Evolutionary conservation across 805 yeast genomes (phyloP), one percentile per base, ranked within the genome.

Genomic region (Cyberlindnera euphorbiae): DNA sequence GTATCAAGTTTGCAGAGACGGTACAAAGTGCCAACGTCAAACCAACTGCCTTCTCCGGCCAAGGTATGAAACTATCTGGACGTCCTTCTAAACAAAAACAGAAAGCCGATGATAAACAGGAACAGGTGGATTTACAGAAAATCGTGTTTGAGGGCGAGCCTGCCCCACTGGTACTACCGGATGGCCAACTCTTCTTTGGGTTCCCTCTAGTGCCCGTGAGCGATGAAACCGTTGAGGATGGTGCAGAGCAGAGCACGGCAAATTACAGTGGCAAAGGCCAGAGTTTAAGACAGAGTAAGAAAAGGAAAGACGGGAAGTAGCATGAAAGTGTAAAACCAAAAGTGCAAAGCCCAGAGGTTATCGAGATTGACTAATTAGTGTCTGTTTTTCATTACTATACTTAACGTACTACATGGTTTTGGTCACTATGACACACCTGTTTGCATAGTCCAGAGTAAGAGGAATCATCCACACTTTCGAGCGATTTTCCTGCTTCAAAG

Each of bases 151-250:
- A 71, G 35, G 84, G 82, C 0, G 73, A 77, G 5, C 84, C 95
- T 0, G 83, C 77, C 2, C 83, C 88, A 8, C 63, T 93, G 37
- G 60, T 67, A 6, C 63, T 93, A 28, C 94, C 96, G 0, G 82
- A 73, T 26, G 95, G 95, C 17, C 90, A 87, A 58, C 66, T 93
- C 11, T 93, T 93, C 55, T 89, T 93, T 58, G 99, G 99, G 1
- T 93, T 80, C 56, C 97, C 97, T 0, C 74, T 82, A 1, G 56
- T 62, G 0, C 57, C 73, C 4, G 71, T 69, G 17, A 64, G 59
- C 17, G 63, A 52, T 7, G 72, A 62, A 16, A 61, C 59, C 5
- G 48, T 44, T 2, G 64, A 59, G 7, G 52, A 25, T 4, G 19
- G 45, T 8, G 55, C 53, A 4, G 59, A 53, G 5, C 52, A 57